Evolutionary conservation across 2,329 filamentous ascomycete genomes (phyloP).

Genomic region (Fusarium praegraminearum): DNA sequence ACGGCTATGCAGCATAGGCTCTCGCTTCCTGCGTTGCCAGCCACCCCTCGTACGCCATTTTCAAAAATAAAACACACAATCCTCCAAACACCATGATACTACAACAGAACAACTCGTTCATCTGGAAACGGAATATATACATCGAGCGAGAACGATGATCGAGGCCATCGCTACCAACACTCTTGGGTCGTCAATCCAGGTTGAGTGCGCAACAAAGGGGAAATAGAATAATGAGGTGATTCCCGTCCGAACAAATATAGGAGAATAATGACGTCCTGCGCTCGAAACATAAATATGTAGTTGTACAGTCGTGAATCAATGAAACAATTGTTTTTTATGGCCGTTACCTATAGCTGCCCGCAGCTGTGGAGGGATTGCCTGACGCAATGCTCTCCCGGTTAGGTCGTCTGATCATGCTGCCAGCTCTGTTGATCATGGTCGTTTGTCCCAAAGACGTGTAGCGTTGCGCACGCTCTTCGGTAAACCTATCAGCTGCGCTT

Average conservation of each 20-base stretch:
- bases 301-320: constrained; percentile 48
- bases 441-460: constrained; percentile 60
- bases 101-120: constrained; percentile 17
- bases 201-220: constrained; percentile 25
- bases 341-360: constrained; percentile 60
- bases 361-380: constrained; percentile 55
- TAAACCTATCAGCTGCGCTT: constrained; percentile 41
- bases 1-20: constrained; percentile 19
- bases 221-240: constrained; percentile 23
- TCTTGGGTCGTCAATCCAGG: constrained; percentile 44
- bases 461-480: constrained; percentile 50
- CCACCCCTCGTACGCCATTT: constrained; percentile 26
- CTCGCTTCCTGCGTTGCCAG: constrained; percentile 6
- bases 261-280: constrained; percentile 51
- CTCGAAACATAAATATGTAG: constrained; percentile 44
- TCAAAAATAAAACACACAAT: constrained; percentile 23
- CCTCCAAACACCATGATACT: constrained; percentile 34
- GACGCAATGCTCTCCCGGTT: constrained; percentile 57
- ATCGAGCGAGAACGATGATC: constrained; percentile 24
- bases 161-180: constrained; percentile 23
- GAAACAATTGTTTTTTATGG: constrained; percentile 48
- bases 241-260: constrained; percentile 45
- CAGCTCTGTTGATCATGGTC: constrained; percentile 57
- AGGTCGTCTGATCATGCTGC: constrained; percentile 59
- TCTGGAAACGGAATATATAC: constrained; percentile 36